Conservation (phyloP, 2,329 filamentous ascomycete species). For the Hypoxylon sp. region DNA sequence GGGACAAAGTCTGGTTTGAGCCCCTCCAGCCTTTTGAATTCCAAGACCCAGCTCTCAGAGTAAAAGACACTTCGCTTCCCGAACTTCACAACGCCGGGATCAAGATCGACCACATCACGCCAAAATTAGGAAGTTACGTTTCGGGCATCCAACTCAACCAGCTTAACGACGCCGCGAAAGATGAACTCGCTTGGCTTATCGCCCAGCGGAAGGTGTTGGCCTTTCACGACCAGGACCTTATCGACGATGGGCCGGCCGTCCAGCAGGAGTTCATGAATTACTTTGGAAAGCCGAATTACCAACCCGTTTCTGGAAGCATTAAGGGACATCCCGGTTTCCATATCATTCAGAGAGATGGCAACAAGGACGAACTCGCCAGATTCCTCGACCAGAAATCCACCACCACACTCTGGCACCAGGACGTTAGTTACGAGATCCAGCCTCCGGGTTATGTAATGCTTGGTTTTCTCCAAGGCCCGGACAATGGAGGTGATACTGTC, state of each 20-base stretch:
- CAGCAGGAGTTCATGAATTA: slow-evolving; percentile 27
- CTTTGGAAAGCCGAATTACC: slow-evolving; percentile 26
- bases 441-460: slow-evolving; percentile 24
- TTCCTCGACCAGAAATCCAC: slow-evolving; percentile 24
- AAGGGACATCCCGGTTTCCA: slow-evolving; percentile 22
- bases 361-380: slow-evolving; percentile 15
- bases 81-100: slow-evolving; percentile 22
- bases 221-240: slow-evolving; percentile 23
- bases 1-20: slow-evolving; percentile 25
- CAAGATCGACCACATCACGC: slow-evolving; percentile 19
- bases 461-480: slow-evolving; percentile 14
- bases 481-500: slow-evolving; percentile 16
- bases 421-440: slow-evolving; percentile 26
- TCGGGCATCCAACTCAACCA: slow-evolving; percentile 20
- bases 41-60: slow-evolving; percentile 15
- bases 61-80: slow-evolving; percentile 19
- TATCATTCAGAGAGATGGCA: slow-evolving; percentile 25
- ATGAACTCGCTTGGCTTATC: slow-evolving; percentile 23
- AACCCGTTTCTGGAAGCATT: slow-evolving; percentile 23
- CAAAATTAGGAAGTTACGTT: slow-evolving; percentile 18
- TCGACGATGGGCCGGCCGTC: slow-evolving; percentile 15
- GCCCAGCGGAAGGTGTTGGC: slow-evolving; percentile 18
- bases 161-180: slow-evolving; percentile 12
- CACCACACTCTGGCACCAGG: slow-evolving; percentile 26
- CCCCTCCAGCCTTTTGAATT: slow-evolving; percentile 22